Evolutionary conservation across 441 rosid genomes (phyloP), one percentile per base, ranked within the genome.

Genomic region (Mallotus japonicus): DNA sequence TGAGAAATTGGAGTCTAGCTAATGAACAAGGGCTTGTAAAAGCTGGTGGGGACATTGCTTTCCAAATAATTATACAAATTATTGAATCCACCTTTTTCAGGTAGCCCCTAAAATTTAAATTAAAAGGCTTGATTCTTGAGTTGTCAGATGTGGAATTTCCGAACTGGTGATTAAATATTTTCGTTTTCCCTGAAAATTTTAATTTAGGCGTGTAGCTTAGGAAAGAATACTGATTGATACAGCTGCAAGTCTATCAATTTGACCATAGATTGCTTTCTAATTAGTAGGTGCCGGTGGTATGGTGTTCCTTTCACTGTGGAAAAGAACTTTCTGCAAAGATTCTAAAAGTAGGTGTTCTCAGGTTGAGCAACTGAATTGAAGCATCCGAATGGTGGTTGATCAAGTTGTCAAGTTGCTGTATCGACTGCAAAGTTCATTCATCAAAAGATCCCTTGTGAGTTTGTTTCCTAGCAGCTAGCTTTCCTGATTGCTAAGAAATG

Each of bases 1-100:
- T 51, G 63, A 61, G 63, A 4, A 44, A 58, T 20, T 49, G 77
- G 68, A 70, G 15, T 70, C 19, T 46, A 28, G 64, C 73, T 16
- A 46, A 58, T 17, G 24, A 49, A 47, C 44, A 37, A 71, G 51
- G n/a, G 16, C 57, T n/a, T 64, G 17, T 42, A 49, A 34, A 60
- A 65, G 37, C 65, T 57, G 54, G 28, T 54, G 47, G 69, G 64
- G 55, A 46, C 42, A 1, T 54, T 54, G 57, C 57, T 54, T 54
- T 54, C 20, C 57, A 5, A 6, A 54, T 16, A 19, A 44, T 16
- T 6, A 16, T 6, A 4, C 57, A 16, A 17, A 16, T 50, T 50
- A 50, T 50, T 11, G 54, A 14, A 50, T 0, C 44, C 70, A 49
- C 8, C 40, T 66, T 50, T 8, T 51, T 20, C 55, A 37, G 37